These are phyloP conservation scores for Magnolia kwangsiensis DNA, from an alignment of 164 flowering plant species.

Conservation along the genomic window DNA sequence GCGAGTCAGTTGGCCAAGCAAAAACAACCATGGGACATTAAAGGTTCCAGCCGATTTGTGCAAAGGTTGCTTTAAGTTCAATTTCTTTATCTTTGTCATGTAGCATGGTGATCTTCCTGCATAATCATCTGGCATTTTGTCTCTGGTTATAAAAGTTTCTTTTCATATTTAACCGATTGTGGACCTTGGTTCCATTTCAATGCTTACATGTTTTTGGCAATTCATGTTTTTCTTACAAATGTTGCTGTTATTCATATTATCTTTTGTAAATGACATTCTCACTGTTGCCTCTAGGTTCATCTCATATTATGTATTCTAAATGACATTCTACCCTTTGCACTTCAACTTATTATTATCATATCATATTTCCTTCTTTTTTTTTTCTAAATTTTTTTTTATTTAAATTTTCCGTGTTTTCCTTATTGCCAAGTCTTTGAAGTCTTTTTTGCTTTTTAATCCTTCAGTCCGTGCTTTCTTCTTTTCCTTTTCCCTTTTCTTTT, in stretches of 20 bases:
- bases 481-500: not conserved
- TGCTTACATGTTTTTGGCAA: not conserved
- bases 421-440: not conserved
- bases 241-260: not conserved
- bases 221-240: not conserved
- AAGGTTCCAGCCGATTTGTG: constrained; percentile 35
- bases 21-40: constrained; percentile 33
- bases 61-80: constrained; percentile 19
- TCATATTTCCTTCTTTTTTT: not conserved
- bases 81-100: not conserved
- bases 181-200: not conserved
- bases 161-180: not conserved
- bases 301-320: no score
- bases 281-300: no score
- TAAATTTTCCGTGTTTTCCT: not conserved
- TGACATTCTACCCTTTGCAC: not conserved
- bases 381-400: not conserved
- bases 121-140: not conserved
- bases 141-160: not conserved
- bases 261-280: not conserved
- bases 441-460: constrained; percentile 1
- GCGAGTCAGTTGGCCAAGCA: constrained; percentile 94
- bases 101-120: no score
- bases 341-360: not conserved
- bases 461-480: not conserved